phyloP scores from a whole-genome alignment of 202 grass and related monocot genomes.

The Zoysia matrella region DNA sequence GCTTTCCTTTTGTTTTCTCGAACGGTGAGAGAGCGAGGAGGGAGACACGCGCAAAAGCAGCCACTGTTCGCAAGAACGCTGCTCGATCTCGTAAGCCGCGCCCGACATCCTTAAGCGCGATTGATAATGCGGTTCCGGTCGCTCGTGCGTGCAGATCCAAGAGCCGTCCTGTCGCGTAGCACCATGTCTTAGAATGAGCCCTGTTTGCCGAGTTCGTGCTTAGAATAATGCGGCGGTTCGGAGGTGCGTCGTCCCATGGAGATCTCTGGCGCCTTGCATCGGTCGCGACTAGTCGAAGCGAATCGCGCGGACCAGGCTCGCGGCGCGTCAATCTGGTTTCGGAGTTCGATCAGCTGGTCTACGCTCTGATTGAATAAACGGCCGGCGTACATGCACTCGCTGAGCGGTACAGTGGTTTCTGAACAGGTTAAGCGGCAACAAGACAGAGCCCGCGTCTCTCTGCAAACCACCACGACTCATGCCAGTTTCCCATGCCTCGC shows the following conservation, averaged over 20 bases:
- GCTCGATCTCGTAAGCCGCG: not conserved
- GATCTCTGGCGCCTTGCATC: too few species aligned
- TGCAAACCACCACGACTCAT: slow-evolving; percentile 25
- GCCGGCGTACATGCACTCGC: slow-evolving; percentile 1
- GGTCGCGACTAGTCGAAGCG: not conserved
- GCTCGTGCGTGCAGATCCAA: too few species aligned
- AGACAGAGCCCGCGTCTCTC: slow-evolving; percentile 44
- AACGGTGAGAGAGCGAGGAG: slow-evolving; percentile 29
- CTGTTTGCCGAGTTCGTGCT: too few species aligned
- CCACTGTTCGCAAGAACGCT: slow-evolving; percentile 71
- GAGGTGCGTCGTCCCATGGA: too few species aligned
- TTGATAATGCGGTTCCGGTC: too few species aligned
- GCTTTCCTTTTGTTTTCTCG: slow-evolving; percentile 43
- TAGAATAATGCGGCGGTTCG: too few species aligned
- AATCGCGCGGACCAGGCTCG: slow-evolving; percentile 50
- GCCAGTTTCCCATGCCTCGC: slow-evolving; percentile 26
- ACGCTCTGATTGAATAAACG: slow-evolving; percentile 43
- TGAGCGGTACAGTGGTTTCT: not conserved
- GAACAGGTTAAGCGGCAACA: slow-evolving; percentile 55
- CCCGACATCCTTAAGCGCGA: too few species aligned
- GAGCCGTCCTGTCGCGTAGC: too few species aligned
- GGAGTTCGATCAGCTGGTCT: too few species aligned
- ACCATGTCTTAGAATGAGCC: too few species aligned
- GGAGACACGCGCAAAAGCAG: slow-evolving; percentile 96
- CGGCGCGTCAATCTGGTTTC: slow-evolving; percentile 34